phyloP scores from a whole-genome alignment of 345 rosid genomes.

The Isatis tinctoria region DNA sequence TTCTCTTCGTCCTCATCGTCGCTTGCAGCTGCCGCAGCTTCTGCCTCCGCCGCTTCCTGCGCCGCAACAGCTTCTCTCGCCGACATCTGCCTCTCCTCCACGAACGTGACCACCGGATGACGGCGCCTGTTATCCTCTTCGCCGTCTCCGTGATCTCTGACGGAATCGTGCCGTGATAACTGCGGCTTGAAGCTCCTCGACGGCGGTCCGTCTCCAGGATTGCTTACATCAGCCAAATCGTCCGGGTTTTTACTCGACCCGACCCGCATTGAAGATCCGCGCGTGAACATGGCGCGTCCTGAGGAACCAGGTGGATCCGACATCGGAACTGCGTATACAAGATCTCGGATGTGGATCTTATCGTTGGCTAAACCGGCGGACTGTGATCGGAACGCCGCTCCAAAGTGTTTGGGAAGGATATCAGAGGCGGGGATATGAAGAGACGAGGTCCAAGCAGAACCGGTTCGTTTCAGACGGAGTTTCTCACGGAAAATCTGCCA shows the following conservation, averaged over 20 bases:
- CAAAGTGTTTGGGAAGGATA: slow-evolving; percentile 37
- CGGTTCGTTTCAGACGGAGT: slow-evolving; percentile 62
- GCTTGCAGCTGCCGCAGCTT: slow-evolving; percentile 36
- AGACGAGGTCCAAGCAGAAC: slow-evolving; percentile 65
- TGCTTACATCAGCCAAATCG: slow-evolving; percentile 19
- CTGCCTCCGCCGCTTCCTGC: slow-evolving; percentile 68
- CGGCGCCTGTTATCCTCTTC: slow-evolving; percentile 33
- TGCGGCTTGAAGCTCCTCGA: slow-evolving; percentile 45
- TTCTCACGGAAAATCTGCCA: slow-evolving; percentile 77
- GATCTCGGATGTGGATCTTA: not conserved
- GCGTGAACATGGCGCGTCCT: slow-evolving; percentile 43
- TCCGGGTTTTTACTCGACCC: slow-evolving; percentile 35
- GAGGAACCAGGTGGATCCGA: slow-evolving; percentile 32
- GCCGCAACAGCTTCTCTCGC: slow-evolving; percentile 82
- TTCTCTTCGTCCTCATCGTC: slow-evolving; percentile 25
- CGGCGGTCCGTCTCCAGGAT: slow-evolving; percentile 32
- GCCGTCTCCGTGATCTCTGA: slow-evolving; percentile 34
- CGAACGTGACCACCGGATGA: slow-evolving; percentile 42
- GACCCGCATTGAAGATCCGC: slow-evolving; percentile 47
- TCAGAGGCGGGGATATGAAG: slow-evolving; percentile 57
- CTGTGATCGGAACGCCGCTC: slow-evolving; percentile 27
- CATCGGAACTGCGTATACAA: slow-evolving; percentile 14
- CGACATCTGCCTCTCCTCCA: slow-evolving; percentile 65
- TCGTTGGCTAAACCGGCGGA: slow-evolving; percentile 2
- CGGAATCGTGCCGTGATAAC: slow-evolving; percentile 48